Percentiles rank a stretch among this genome's conserved stretches.
These are phyloP conservation scores for Cardiospermum halicacabum DNA, from an alignment of 345 rosid genomes.

Conservation along the genomic window DNA sequence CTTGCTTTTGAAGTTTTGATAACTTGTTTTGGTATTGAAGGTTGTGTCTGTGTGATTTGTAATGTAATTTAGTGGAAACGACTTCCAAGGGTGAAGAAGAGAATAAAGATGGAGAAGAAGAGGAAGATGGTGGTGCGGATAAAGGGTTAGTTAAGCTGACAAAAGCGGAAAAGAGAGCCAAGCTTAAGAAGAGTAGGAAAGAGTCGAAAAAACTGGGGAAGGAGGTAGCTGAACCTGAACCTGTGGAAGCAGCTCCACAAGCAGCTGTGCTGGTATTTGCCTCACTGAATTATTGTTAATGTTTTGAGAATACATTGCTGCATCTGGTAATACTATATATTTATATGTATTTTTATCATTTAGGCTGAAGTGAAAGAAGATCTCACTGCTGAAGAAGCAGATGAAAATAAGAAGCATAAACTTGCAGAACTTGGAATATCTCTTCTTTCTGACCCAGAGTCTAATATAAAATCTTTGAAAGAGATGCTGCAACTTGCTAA, in stretches of 20 bases:
- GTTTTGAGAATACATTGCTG: too few species aligned
- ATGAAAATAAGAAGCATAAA: conserved; percentile 57
- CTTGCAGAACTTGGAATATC: conserved; percentile 82
- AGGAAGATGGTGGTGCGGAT: conserved; percentile 26
- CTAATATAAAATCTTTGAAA: conserved; percentile 63
- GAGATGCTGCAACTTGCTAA: conserved; percentile 64
- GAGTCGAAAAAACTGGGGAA: conserved; percentile 69
- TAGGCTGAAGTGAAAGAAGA: conserved; percentile 96
- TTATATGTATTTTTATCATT: conserved; percentile 11
- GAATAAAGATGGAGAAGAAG: conserved; percentile 21
- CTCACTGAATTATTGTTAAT: neutral
- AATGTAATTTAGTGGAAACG: conserved; percentile 32
- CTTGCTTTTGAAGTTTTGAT: neutral
- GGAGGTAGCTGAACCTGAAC: conserved; percentile 34
- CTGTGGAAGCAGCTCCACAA: conserved; percentile 54
- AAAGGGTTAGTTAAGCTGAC: conserved; percentile 39
- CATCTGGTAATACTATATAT: too few species aligned
- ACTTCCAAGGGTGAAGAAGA: conserved; percentile 16
- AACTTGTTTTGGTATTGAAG: neutral
- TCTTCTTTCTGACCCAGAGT: conserved; percentile 74
- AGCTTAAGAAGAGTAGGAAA: conserved; percentile 66
- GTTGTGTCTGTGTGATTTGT: conserved; percentile 10
- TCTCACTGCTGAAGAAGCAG: conserved; percentile 67
- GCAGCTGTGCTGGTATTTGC: conserved; percentile 67
- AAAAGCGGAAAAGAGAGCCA: conserved; percentile 77